These are phyloP conservation scores for Alnus glutinosa DNA, from an alignment of 306 rosid species.

Conservation along the genomic window DNA sequence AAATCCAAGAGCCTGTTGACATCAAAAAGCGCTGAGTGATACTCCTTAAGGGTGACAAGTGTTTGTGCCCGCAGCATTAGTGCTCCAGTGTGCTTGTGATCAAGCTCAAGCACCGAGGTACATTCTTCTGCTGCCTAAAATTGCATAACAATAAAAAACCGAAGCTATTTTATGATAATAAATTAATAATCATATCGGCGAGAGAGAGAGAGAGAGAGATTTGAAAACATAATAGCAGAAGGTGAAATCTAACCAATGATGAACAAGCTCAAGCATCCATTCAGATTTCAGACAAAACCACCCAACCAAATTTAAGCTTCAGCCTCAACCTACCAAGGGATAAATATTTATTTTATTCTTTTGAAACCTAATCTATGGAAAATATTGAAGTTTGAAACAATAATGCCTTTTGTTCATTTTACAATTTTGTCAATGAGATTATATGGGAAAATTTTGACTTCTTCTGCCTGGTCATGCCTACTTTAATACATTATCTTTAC, in stretches of 20 bases:
- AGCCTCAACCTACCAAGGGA: not conserved
- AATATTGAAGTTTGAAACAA: not conserved
- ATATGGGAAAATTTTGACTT: not conserved
- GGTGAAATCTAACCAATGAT: not conserved
- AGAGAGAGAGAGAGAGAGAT: not conserved
- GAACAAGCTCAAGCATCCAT: not conserved
- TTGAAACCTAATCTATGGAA: not conserved
- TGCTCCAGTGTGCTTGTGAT: constrained; percentile 77
- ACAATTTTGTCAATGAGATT: not conserved
- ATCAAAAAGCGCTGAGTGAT: constrained; percentile 90
- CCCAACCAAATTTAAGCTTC: not conserved
- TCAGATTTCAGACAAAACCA: constrained; percentile 1
- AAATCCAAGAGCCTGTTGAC: constrained; percentile 81
- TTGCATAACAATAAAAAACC: constrained; percentile 16
- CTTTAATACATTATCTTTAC: not conserved
- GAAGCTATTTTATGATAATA: not conserved
- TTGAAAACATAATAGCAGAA: not conserved
- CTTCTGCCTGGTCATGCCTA: not conserved
- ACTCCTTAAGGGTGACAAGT: constrained; percentile 78
- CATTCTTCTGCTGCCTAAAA: constrained; percentile 91
- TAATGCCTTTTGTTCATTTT: not conserved
- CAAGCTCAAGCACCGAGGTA: constrained; percentile 88
- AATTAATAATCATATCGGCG: too few species aligned
- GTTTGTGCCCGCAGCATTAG: constrained; percentile 88
- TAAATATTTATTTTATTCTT: not conserved